These are phyloP conservation scores for Mycosphaerella sp. DNA, from an alignment of 2,329 filamentous ascomycete species.

Conservation along the genomic window DNA sequence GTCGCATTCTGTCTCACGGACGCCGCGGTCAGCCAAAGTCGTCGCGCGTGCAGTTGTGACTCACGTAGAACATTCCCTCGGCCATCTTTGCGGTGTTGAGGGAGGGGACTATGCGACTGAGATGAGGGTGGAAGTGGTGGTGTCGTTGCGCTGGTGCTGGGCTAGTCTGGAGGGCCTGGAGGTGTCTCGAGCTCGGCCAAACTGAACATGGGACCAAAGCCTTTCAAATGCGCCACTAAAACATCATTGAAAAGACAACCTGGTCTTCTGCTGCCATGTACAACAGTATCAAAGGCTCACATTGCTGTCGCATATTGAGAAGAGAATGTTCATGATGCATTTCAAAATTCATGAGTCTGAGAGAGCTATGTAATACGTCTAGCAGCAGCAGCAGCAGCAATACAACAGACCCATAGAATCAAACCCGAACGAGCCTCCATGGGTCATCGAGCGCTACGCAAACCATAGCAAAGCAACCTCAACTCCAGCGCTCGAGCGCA, in stretches of 20 bases:
- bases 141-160: neutral
- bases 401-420: slow-evolving; percentile 6
- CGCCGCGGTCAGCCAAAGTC: slow-evolving; percentile 20
- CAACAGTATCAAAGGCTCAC: neutral
- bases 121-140: neutral
- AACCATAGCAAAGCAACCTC: slow-evolving; percentile 4
- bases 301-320: neutral
- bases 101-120: neutral
- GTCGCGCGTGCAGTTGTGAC: neutral
- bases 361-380: slow-evolving; percentile 5
- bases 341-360: slow-evolving; percentile 5
- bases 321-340: neutral
- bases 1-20: slow-evolving; percentile 43
- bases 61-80: slow-evolving; percentile 38
- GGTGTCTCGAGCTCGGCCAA: neutral
- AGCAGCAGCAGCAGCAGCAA: slow-evolving; percentile 12
- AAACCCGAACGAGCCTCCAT: neutral
- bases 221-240: neutral
- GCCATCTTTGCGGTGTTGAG: slow-evolving; percentile 34
- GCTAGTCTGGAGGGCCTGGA: neutral
- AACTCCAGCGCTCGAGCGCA: slow-evolving; percentile 21
- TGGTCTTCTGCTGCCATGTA: neutral
- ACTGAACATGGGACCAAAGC: neutral
- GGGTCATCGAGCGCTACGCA: neutral
- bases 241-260: neutral